phyloP scores from a whole-genome alignment of 164 flowering plant genomes.

The Cinnamomum chago region DNA sequence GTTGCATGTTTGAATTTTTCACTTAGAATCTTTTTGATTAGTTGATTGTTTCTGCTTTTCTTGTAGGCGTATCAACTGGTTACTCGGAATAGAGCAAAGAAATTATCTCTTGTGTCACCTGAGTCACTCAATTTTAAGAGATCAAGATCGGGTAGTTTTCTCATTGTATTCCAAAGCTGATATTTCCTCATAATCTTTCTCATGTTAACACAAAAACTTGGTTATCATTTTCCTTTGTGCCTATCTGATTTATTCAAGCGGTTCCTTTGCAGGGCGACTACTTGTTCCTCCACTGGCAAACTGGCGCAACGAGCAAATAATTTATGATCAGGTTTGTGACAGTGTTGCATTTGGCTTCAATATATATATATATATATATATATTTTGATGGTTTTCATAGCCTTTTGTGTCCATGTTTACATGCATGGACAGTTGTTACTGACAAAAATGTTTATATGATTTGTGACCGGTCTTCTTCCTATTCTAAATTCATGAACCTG shows the following conservation, averaged over 20 bases:
- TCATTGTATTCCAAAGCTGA: neutral
- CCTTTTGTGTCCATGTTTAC: too few species aligned
- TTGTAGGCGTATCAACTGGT: neutral
- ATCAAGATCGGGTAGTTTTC: slow-evolving; percentile 1
- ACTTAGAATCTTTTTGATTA: neutral
- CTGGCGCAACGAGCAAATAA: neutral
- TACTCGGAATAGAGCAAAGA: neutral
- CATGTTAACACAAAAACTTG: neutral
- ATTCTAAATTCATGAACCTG: neutral
- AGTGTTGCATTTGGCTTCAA: neutral
- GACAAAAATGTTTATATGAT: neutral
- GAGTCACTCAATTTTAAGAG: slow-evolving; percentile 3
- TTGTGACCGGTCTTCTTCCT: neutral
- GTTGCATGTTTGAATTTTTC: neutral
- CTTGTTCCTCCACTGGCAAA: slow-evolving; percentile 3
- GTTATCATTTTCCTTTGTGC: neutral
- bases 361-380: too few species aligned
- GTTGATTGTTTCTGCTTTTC: neutral
- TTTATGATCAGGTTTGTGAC: neutral
- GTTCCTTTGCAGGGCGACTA: neutral
- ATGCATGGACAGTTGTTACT: too few species aligned
- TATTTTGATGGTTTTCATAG: neutral
- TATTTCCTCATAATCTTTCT: neutral
- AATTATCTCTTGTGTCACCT: neutral
- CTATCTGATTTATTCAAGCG: neutral